phyloP scores from a whole-genome alignment of 352 stramenopile species.

The Peronospora farinosa region DNA sequence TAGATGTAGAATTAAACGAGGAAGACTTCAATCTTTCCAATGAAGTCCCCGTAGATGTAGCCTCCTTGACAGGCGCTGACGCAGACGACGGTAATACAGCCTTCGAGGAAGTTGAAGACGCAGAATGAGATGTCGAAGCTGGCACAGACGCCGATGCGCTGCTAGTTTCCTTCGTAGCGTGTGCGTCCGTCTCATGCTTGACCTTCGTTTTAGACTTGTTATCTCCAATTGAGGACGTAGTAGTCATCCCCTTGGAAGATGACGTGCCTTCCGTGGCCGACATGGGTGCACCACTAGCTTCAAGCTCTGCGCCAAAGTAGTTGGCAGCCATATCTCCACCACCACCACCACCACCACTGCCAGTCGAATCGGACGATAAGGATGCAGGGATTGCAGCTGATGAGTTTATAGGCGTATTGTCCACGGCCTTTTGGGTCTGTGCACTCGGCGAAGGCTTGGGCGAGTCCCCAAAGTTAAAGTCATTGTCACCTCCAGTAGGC shows the following conservation, averaged over 20 bases:
- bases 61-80: constrained; percentile 15
- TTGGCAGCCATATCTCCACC: constrained; percentile 39
- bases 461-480: constrained; percentile 79
- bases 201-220: constrained; percentile 30
- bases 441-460: constrained; percentile 43
- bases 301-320: constrained; percentile 70
- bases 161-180: constrained; percentile 25
- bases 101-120: constrained; percentile 13
- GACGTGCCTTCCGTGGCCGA: constrained; percentile 4
- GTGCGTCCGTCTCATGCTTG: constrained; percentile 27
- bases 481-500: constrained; percentile 40
- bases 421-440: constrained; percentile 14
- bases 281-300: constrained; percentile 11
- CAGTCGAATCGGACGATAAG: constrained; percentile 7
- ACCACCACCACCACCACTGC: constrained; percentile 24
- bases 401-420: constrained; percentile 2
- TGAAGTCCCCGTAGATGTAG: constrained; percentile 15
- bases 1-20: constrained; percentile 8
- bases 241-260: constrained; percentile 17
- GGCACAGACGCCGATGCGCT: constrained; percentile 7
- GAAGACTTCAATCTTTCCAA: constrained; percentile 18
- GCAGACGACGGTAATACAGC: constrained; percentile 13
- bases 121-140: constrained; percentile 6
- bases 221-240: constrained; percentile 7
- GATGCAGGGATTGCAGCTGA: neutral